Conservation (phyloP, 257 asterid species). For the Agastache rugosa region DNA sequence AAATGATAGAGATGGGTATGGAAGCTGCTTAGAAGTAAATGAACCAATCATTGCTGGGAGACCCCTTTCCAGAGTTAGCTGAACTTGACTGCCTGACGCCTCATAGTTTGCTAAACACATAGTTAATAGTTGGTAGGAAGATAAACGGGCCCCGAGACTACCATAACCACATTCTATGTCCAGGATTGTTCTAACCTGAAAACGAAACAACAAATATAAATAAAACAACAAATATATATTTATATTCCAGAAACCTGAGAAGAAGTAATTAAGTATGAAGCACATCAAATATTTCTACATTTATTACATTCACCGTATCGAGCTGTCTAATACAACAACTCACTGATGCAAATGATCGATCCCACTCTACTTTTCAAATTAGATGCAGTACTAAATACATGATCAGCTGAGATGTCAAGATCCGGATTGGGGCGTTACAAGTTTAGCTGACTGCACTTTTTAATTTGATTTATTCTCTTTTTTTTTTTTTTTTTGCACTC, state of each 20-base stretch:
- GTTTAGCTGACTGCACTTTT: background rate
- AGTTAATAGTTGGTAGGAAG: slow-evolving; percentile 76
- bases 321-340: slow-evolving; percentile 8
- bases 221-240: slow-evolving; percentile 27
- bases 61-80: slow-evolving; percentile 96
- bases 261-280: background rate
- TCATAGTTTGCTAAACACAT: slow-evolving; percentile 94
- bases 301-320: slow-evolving; percentile 11
- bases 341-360: background rate
- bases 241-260: background rate
- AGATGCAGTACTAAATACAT: background rate
- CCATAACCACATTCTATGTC: slow-evolving; percentile 99
- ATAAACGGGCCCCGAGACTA: slow-evolving; percentile 94
- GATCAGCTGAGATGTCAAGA: slow-evolving; percentile 14
- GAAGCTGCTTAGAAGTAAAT: slow-evolving; percentile 85
- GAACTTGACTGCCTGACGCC: slow-evolving; percentile 99
- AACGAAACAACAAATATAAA: slow-evolving; percentile 31
- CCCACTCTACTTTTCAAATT: background rate
- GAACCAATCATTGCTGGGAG: slow-evolving; percentile 98
- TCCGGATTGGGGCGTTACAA: background rate
- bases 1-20: slow-evolving; percentile 91
- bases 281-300: slow-evolving; percentile 14
- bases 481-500: background rate
- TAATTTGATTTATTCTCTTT: background rate
- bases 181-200: slow-evolving; percentile 83